These are phyloP conservation scores for Acanthamoeba healyi DNA, from an alignment of 208 protist genomes.

Conservation along the genomic window DNA sequence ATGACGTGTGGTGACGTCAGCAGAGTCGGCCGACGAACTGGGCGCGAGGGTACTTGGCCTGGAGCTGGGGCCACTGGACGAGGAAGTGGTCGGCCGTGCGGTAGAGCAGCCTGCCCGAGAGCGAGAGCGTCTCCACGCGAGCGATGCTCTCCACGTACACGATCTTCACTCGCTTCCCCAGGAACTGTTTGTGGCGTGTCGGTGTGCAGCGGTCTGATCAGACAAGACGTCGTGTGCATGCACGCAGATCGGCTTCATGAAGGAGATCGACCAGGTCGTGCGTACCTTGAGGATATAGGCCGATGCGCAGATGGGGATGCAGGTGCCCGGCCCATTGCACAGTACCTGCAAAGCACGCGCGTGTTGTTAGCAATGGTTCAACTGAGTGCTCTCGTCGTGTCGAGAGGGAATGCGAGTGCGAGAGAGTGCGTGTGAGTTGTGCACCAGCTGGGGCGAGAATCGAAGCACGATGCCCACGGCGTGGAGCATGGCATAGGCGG, in stretches of 20 bases:
- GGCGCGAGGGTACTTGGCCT: slow-evolving; percentile 69
- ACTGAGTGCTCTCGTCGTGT: too few relatives aligned
- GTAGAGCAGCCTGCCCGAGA: slow-evolving; percentile 86
- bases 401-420: too few relatives aligned
- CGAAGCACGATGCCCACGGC: slow-evolving; percentile 73
- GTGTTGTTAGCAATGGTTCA: slow-evolving; percentile 65
- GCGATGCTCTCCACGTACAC: slow-evolving; percentile 90
- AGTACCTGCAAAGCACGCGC: slow-evolving; percentile 81
- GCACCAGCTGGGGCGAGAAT: slow-evolving; percentile 78
- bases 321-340: slow-evolving; percentile 91
- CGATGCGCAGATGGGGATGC: slow-evolving; percentile 86
- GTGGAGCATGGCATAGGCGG: slow-evolving; percentile 80
- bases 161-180: slow-evolving; percentile 77
- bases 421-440: neutral
- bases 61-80: slow-evolving; percentile 89
- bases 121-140: slow-evolving; percentile 86
- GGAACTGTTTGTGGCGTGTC: neutral
- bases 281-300: slow-evolving; percentile 77
- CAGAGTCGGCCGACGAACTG: slow-evolving; percentile 67
- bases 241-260: too few relatives aligned
- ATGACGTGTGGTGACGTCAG: neutral
- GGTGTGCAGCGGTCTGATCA: too few relatives aligned
- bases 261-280: too few relatives aligned
- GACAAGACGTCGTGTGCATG: too few relatives aligned
- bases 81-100: slow-evolving; percentile 84